Conservation (phyloP, 139 green algal genomes). For the Deuterostichococcus epilithicus region DNA sequence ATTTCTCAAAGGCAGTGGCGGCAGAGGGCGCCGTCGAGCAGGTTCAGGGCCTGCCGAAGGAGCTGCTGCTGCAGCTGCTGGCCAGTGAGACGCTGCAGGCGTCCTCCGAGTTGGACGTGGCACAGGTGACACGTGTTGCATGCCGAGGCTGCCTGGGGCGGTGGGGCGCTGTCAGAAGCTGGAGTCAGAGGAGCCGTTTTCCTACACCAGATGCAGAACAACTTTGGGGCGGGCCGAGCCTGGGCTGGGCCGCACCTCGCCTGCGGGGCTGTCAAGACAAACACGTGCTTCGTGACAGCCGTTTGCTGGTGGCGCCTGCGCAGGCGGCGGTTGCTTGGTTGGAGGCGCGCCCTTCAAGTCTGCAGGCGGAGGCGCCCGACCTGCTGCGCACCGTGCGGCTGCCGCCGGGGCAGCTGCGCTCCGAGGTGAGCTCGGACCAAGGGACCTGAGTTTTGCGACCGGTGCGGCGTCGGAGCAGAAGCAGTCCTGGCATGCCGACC, state of each 20-base stretch:
- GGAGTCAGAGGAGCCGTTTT: background rate
- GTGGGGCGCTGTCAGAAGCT: background rate
- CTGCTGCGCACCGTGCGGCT: conserved; percentile 2
- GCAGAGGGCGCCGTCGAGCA: background rate
- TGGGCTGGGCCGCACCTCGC: background rate
- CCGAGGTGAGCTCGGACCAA: background rate
- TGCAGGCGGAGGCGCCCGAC: background rate
- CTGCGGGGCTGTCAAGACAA: background rate
- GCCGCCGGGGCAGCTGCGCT: background rate
- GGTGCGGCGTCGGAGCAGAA: background rate
- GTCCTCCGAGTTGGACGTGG: background rate
- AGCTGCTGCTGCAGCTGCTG: background rate
- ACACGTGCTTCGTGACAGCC: background rate
- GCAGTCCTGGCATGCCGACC: too few species aligned
- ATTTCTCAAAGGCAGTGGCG: background rate
- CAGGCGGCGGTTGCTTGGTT: background rate
- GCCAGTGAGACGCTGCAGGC: conserved; percentile 3
- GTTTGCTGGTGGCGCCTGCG: background rate
- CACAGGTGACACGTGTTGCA: background rate
- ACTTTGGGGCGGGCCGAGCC: background rate
- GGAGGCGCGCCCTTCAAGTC: background rate
- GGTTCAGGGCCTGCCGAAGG: background rate
- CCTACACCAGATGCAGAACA: background rate
- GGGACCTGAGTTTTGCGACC: background rate
- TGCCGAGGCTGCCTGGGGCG: background rate